Evolutionary conservation across 2,329 filamentous ascomycete species (phyloP).

Genomic region (Penicillium verrucosum): DNA sequence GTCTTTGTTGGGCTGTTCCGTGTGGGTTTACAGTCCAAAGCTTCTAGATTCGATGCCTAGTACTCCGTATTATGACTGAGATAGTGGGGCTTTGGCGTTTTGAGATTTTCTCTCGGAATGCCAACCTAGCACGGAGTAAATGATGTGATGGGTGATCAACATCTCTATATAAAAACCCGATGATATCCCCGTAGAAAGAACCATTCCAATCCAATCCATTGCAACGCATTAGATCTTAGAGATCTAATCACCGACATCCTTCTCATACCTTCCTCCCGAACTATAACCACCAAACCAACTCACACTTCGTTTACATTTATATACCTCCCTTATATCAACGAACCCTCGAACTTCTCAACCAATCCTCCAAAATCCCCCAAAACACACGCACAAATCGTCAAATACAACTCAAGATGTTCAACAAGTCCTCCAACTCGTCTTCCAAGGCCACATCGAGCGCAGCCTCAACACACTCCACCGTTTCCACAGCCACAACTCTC

Average conservation of each 20-base stretch:
- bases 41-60: not conserved
- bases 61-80: not conserved
- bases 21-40: not conserved
- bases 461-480: conserved; percentile 23
- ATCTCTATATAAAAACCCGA: conserved; percentile 3
- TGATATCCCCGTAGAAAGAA: not conserved
- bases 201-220: not conserved
- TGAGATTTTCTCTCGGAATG: not conserved
- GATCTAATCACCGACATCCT: not conserved
- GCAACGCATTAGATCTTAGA: not conserved
- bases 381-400: not conserved
- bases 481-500: conserved; percentile 26
- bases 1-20: not conserved
- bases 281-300: not conserved
- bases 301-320: not conserved
- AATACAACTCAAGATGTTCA: conserved; percentile 10
- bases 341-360: not conserved
- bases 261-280: not conserved
- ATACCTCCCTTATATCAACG: too few species aligned
- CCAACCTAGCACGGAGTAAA: not conserved
- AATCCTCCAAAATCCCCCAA: not conserved
- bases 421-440: conserved; percentile 10
- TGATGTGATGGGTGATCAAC: not conserved
- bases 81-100: not conserved
- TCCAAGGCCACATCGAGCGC: conserved; percentile 14